A percentile compares a stretch with the other conserved stretches of the same genome.
Evolutionary conservation across 441 rosid species (phyloP).

Genomic region (Breynia disticha): DNA sequence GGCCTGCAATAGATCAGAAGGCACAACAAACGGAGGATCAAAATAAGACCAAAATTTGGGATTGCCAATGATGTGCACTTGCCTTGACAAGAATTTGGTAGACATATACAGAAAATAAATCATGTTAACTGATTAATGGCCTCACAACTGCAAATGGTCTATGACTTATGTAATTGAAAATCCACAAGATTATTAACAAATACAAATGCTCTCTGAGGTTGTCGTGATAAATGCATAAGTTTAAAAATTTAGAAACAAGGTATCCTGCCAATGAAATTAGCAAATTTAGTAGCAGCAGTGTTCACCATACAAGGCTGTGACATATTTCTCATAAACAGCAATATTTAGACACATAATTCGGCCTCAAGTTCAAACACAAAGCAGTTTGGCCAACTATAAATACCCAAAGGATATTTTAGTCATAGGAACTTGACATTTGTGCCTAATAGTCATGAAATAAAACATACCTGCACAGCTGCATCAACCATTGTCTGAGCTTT

Average conservation of each 20-base stretch:
- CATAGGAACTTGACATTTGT: neutral
- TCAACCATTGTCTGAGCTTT: conserved; percentile 85
- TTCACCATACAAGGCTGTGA: too few species aligned
- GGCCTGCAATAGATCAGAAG: conserved; percentile 44
- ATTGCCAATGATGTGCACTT: neutral
- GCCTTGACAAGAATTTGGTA: neutral
- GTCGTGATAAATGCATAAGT: too few species aligned
- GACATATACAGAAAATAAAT: neutral
- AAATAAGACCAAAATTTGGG: neutral
- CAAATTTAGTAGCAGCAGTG: too few species aligned
- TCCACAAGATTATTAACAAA: too few species aligned
- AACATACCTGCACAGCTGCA: conserved; percentile 65
- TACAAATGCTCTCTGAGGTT: too few species aligned
- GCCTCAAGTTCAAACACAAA: neutral
- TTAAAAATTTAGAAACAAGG: too few species aligned
- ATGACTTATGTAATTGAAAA: too few species aligned
- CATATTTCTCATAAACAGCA: too few species aligned
- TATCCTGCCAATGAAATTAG: too few species aligned
- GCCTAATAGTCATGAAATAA: neutral
- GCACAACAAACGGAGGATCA: neutral
- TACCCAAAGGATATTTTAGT: neutral
- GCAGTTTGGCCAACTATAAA: neutral
- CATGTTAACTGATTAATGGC: too few species aligned
- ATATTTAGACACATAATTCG: too few species aligned
- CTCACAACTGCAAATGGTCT: too few species aligned